Percentiles rank a stretch among this genome's conserved stretches.
phyloP scores from a whole-genome alignment of 805 yeast genomes.

The Nematodospora valgi region DNA sequence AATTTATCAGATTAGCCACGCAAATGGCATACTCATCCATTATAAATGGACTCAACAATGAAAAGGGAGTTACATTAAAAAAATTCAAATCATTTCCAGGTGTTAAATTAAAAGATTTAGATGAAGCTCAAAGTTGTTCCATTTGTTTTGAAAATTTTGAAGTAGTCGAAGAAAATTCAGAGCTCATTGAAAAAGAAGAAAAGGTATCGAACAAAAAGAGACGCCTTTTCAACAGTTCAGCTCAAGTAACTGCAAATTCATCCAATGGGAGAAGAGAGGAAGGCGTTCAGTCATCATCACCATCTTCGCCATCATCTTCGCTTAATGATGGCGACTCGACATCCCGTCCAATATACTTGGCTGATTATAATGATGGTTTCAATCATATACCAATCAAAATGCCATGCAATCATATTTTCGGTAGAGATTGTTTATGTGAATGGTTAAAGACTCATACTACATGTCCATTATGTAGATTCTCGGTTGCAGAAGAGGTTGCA shows the following conservation, averaged over 20 bases:
- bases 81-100: conserved; percentile 51
- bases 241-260: conserved; percentile 4
- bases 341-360: conserved; percentile 12
- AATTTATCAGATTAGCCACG: conserved; percentile 63
- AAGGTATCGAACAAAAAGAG: conserved; percentile 19
- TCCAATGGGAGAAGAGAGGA: conserved; percentile 3
- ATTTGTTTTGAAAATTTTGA: conserved; percentile 55
- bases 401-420: conserved; percentile 88
- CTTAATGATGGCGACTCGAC: not conserved
- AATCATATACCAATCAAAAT: conserved; percentile 65
- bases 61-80: conserved; percentile 51
- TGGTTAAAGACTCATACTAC: conserved; percentile 76
- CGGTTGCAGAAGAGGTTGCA: conserved; percentile 28
- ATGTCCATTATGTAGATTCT: conserved; percentile 83
- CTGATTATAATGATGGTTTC: conserved; percentile 19
- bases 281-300: not conserved
- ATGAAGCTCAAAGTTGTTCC: conserved; percentile 44
- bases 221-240: conserved; percentile 16
- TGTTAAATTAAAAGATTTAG: conserved; percentile 4
- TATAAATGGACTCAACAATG: conserved; percentile 44
- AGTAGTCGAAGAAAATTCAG: conserved; percentile 30
- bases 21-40: conserved; percentile 66
- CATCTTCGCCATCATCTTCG: conserved; percentile 4
- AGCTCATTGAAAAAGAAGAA: conserved; percentile 10
- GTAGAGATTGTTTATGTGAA: conserved; percentile 75